A percentile compares a stretch with the other conserved stretches of the same genome.
These are phyloP conservation scores for Babesia divergens DNA, from an alignment of 169 alveolate genomes.

Conservation along the genomic window DNA sequence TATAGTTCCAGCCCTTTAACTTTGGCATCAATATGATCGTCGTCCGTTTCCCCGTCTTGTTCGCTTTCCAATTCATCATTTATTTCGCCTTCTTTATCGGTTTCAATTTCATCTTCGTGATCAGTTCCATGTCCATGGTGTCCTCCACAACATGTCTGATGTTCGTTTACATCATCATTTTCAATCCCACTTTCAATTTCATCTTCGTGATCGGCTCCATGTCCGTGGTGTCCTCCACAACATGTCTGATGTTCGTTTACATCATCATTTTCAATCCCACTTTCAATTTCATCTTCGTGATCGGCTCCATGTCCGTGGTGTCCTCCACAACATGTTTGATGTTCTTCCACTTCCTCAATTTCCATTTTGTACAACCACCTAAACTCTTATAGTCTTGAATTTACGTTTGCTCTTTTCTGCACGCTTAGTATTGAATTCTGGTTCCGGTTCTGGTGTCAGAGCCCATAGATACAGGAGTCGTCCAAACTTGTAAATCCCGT, in stretches of 20 bases:
- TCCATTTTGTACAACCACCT: not conserved
- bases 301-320: no score
- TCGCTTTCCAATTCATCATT: not conserved
- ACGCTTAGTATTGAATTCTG: constrained; percentile 1
- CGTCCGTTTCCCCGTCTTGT: not conserved
- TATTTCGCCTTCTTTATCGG: not conserved
- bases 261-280: no score
- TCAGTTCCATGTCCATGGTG: not conserved
- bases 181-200: no score
- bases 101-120: not conserved
- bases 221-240: no score
- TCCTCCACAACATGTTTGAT: no score
- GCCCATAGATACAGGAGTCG: constrained; percentile 43
- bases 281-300: no score
- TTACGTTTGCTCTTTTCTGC: constrained; percentile 23
- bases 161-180: no score
- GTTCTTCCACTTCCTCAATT: not conserved
- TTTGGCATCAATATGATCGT: constrained; percentile 2
- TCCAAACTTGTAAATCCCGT: constrained; percentile 24
- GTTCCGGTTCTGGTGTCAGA: constrained; percentile 48
- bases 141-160: no score
- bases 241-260: no score
- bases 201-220: no score
- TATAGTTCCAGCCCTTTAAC: constrained; percentile 39
- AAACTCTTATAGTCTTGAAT: constrained; percentile 33